A percentile compares a stretch with the other conserved stretches of the same genome.
Evolutionary conservation across 306 rosid species (phyloP).

Genomic region (Vicia faba): DNA sequence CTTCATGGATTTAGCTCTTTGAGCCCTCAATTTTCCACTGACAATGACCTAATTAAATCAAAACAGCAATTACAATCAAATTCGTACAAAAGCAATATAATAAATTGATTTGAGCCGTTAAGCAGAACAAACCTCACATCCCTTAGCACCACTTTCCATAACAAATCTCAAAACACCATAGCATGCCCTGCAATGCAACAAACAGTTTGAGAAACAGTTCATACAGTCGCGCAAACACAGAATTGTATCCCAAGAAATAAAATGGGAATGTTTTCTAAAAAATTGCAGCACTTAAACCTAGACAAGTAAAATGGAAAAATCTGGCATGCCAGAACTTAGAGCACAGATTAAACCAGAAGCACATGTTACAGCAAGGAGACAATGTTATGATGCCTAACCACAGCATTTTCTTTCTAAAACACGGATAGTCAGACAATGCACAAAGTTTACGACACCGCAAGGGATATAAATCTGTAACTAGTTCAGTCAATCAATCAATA

Average conservation of each 20-base stretch:
- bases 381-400: background rate
- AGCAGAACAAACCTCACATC: slow-evolving; percentile 20
- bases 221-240: background rate
- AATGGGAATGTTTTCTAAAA: background rate
- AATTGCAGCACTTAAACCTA: background rate
- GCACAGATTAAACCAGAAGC: background rate
- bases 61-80: background rate
- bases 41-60: slow-evolving; percentile 19
- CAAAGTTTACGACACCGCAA: background rate
- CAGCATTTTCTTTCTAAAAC: background rate
- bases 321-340: no score
- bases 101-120: background rate
- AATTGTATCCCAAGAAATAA: no score
- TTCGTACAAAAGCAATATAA: background rate
- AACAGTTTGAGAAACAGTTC: background rate
- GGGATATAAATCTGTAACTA: background rate
- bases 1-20: slow-evolving; percentile 27
- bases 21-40: slow-evolving; percentile 25
- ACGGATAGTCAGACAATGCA: background rate
- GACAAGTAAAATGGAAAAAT: background rate
- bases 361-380: background rate
- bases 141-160: slow-evolving; percentile 29
- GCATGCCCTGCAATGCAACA: slow-evolving; percentile 16
- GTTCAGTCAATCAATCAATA: no score
- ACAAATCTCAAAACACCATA: slow-evolving; percentile 29